Percentiles rank a stretch among this genome's conserved stretches.
Evolutionary conservation across 768 basidiomycete genomes (phyloP).

Genomic region (Mycena sanguinolenta): DNA sequence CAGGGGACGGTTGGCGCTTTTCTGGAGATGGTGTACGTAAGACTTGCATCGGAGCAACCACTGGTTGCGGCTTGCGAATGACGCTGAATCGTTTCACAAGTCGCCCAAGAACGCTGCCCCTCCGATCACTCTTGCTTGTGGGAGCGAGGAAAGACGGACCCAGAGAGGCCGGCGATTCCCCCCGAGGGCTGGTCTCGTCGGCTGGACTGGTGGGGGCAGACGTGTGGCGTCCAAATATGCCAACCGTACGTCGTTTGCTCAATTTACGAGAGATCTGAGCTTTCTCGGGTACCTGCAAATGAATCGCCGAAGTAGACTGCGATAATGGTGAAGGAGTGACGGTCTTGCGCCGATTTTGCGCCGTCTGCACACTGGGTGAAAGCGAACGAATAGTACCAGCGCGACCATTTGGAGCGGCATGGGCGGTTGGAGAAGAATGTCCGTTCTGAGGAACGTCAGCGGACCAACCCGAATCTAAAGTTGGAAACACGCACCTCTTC

Average conservation of each 20-base stretch:
- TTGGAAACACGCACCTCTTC: conserved; percentile 63
- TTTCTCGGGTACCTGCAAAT: conserved; percentile 63
- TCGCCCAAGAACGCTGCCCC: conserved; percentile 74
- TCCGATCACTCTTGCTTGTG: conserved; percentile 69
- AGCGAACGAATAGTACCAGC: conserved; percentile 52
- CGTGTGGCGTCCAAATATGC: conserved; percentile 55
- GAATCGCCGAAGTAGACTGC: conserved; percentile 85
- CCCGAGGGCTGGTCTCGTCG: conserved; percentile 46
- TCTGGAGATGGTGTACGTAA: no score
- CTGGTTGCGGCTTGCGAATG: conserved; percentile 61
- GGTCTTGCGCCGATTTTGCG: conserved; percentile 65
- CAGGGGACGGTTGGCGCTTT: conserved; percentile 44
- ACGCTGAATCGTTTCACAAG: conserved; percentile 79
- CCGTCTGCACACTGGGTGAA: conserved; percentile 67
- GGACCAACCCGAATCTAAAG: background rate
- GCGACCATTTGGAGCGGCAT: conserved; percentile 37
- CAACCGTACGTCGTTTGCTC: conserved; percentile 76
- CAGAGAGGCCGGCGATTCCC: conserved; percentile 49
- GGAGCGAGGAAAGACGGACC: conserved; percentile 43
- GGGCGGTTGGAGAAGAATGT: conserved; percentile 10
- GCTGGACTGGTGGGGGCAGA: conserved; percentile 59
- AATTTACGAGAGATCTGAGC: conserved; percentile 66
- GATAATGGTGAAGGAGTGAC: conserved; percentile 84
- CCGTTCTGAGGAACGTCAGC: conserved; percentile 14
- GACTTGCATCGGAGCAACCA: conserved; percentile 44